Conservation (phyloP, 805 yeast species). For the Metschnikowia peoriensis region DNA sequence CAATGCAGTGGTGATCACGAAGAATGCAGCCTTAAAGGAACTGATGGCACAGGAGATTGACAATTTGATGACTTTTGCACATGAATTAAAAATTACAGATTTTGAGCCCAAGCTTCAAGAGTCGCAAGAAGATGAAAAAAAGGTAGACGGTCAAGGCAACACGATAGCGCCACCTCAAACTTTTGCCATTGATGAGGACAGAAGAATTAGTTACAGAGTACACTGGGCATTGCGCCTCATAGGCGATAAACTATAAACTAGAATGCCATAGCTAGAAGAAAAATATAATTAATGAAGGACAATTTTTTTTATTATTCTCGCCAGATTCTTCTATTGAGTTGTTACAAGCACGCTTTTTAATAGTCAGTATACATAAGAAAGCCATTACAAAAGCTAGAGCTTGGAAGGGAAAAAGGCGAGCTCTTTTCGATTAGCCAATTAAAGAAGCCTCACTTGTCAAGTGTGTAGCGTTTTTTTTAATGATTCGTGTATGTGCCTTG, state of each 20-base stretch:
- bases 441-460: too few species aligned
- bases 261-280: background rate
- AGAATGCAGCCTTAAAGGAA: slow-evolving; percentile 54
- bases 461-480: too few species aligned
- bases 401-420: too few species aligned
- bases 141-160: slow-evolving; percentile 18
- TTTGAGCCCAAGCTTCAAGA: slow-evolving; percentile 41
- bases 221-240: slow-evolving; percentile 52
- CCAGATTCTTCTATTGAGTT: background rate
- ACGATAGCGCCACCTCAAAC: slow-evolving; percentile 17
- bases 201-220: slow-evolving; percentile 62
- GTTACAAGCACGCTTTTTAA: too few species aligned
- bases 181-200: slow-evolving; percentile 49
- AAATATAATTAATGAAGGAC: background rate
- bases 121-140: slow-evolving; percentile 12
- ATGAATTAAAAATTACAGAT: slow-evolving; percentile 54
- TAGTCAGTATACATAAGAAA: too few species aligned
- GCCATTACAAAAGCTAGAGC: too few species aligned
- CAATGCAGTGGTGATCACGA: slow-evolving; percentile 77
- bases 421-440: too few species aligned
- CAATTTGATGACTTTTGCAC: slow-evolving; percentile 54
- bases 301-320: background rate
- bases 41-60: slow-evolving; percentile 63
- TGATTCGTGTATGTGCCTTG: too few species aligned
- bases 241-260: slow-evolving; percentile 10